Evolutionary conservation across 108 stramenopile genomes (phyloP), one percentile per base, ranked within the genome.

Genomic region (Nitzschia sp.): DNA sequence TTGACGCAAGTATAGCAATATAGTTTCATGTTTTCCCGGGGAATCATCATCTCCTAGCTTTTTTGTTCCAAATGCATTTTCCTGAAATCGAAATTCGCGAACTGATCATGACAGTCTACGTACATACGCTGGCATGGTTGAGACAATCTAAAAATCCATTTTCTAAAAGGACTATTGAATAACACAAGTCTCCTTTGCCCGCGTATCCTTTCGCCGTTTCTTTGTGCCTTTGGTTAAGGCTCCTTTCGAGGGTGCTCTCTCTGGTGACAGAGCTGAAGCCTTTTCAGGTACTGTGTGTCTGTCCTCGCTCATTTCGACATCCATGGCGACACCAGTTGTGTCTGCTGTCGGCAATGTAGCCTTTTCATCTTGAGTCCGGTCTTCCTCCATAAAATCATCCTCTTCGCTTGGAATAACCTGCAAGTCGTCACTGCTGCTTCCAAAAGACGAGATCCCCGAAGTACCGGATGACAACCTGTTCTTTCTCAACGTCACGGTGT

Each of bases 401-500:
- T 50, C 45, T 31, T 70, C 69, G 46, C 38, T 38, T 1, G 23
- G 31, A 47, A 70, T 50, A 13, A 34, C 21, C 9, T 0, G 54
- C 36, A 55, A 23, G 13, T 62, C 63, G 26, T 65, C 63, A 8
- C 33, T 29, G 41, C 38, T 53, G 22, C 60, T 48, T 11, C 55
- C 53, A 56, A 38, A 61, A 21, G 63, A 65, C 11, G 63, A 73
- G 6, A 65, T 29, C 0, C 55, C 72, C 11, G 63, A 73, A 17
- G 57, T 29, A 0, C 55, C 72, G 15, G 72, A 73, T 22, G 53
- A 33, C 3, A 65, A 41, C 11, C 63, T 52, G 48, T 50, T 50
- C 48, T 22, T 16, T 21, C 48, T 16, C 4, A 50, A 22, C 34
- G 22, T 54, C 45, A 29, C 44, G 25, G 11, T 31, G 16, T 46